Evolutionary conservation across 139 green algal species (phyloP), one percentile per base, ranked within the genome.

Genomic region (Diplosphaera chodatii): DNA sequence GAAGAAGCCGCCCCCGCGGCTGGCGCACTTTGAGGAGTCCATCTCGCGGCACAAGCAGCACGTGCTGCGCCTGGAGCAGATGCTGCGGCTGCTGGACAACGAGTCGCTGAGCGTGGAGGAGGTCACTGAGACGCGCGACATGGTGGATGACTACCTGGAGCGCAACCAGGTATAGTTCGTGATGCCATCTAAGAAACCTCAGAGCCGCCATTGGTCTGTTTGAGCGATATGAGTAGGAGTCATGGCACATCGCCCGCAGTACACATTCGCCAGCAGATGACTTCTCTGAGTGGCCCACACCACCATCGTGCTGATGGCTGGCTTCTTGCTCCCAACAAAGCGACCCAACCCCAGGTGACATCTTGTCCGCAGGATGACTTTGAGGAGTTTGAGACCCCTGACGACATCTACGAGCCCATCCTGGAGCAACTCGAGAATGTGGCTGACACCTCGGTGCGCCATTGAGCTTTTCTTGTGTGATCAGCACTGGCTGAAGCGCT

Each of bases 1-100:
- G 29, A 96, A 93, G 79, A 86, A 82, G 62, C 69, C 78, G 20
- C 75, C 83, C 1, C 73, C 79, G 21, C 74, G 82, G 20, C 48
- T 79, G 64, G 68, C 66, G 28, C 82, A 90, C 33, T 74, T 96
- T 55, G 91, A 96, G 72, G 87, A 94, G 55, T 80, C 66, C 29
- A 80, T 86, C 32, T 29, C 29, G 30, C 73, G 89, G 28, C 92
- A 98, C 79, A 88, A 91, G 77, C 77, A 86, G 68, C 93, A 98
- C 83, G 84, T 93, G 5, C 68, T 66, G 23, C 82, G 84, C 63
- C 71, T 93, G 32, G 88, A 93, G 78, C 85, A 70, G 63, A 77
- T 93, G 70, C 80, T 99, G 71, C 83, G 95, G n/a, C 91, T 96
- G 76, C 83, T 99, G 40, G 94, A 99, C 83, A 98, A 98, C 77